phyloP scores from a whole-genome alignment of 2,329 filamentous ascomycete genomes.

The Fusarium burgessii region DNA sequence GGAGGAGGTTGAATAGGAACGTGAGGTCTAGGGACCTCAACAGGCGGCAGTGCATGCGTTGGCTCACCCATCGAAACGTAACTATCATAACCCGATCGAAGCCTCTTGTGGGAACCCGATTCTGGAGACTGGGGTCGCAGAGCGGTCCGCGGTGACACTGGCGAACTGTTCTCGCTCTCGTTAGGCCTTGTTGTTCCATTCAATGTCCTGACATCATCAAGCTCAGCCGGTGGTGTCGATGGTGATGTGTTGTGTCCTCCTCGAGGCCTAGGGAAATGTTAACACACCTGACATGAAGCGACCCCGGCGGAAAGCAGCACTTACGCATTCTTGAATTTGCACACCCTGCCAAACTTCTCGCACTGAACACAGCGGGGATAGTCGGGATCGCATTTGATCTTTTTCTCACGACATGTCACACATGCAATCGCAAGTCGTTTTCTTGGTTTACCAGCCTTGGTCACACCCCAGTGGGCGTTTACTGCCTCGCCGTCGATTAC shows the following conservation, averaged over 20 bases:
- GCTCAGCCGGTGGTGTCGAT: constrained; percentile 63
- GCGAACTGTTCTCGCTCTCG: constrained; percentile 60
- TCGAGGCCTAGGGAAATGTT: constrained; percentile 59
- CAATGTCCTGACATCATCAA: constrained; percentile 58
- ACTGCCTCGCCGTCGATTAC: constrained; percentile 87
- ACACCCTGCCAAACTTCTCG: constrained; percentile 87
- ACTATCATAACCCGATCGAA: constrained; percentile 61
- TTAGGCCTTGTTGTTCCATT: constrained; percentile 51
- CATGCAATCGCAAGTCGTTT: constrained; percentile 94
- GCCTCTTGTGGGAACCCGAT: constrained; percentile 60
- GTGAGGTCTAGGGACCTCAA: constrained; percentile 55
- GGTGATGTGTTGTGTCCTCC: constrained; percentile 70
- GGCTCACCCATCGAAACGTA: constrained; percentile 56
- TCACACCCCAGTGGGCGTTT: constrained; percentile 93
- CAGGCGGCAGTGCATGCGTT: constrained; percentile 45
- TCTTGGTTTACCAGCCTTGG: constrained; percentile 91
- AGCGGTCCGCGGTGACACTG: constrained; percentile 60
- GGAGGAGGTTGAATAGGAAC: constrained; percentile 53
- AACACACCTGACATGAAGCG: background rate
- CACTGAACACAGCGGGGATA: constrained; percentile 90
- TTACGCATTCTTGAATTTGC: constrained; percentile 88
- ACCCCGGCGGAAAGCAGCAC: constrained; percentile 52
- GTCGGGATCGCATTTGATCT: constrained; percentile 95
- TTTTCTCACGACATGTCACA: constrained; percentile 93
- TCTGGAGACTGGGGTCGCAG: constrained; percentile 52